Evolutionary conservation across 2,329 filamentous ascomycete species (phyloP).

Genomic region (Drechslerella stenobrocha): DNA sequence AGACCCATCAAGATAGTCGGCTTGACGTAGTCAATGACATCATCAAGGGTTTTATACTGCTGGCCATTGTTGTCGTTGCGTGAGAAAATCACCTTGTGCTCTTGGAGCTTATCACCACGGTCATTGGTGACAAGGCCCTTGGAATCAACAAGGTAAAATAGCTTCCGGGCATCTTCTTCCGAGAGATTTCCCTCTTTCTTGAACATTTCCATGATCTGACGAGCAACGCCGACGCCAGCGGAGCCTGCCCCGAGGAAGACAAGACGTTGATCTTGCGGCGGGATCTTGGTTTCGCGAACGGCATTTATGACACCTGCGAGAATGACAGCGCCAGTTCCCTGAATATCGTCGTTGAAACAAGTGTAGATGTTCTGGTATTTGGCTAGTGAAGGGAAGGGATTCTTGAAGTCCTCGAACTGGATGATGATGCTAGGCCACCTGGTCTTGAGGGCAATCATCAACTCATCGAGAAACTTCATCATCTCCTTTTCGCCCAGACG

Average conservation of each 20-base stretch:
- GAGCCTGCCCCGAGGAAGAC: slow-evolving; percentile 96
- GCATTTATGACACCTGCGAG: slow-evolving; percentile 75
- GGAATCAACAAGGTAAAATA: slow-evolving; percentile 97
- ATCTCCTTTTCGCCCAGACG: slow-evolving; percentile 78
- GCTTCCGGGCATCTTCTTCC: slow-evolving; percentile 81
- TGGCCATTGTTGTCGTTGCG: slow-evolving; percentile 67
- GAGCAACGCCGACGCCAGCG: slow-evolving; percentile 93
- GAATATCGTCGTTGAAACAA: slow-evolving; percentile 98
- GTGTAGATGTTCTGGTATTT: slow-evolving; percentile 85
- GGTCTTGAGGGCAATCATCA: slow-evolving; percentile 88
- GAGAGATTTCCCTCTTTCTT: slow-evolving; percentile 79
- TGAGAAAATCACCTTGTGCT: slow-evolving; percentile 79
- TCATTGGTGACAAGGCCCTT: slow-evolving; percentile 92
- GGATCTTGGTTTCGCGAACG: slow-evolving; percentile 82
- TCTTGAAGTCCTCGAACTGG: slow-evolving; percentile 98
- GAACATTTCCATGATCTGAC: slow-evolving; percentile 97
- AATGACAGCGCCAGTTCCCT: slow-evolving; percentile 94
- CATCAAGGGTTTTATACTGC: slow-evolving; percentile 77
- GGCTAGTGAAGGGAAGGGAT: slow-evolving; percentile 90
- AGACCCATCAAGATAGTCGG: slow-evolving; percentile 93
- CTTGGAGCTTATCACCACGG: slow-evolving; percentile 87
- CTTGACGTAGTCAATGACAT: slow-evolving; percentile 92
- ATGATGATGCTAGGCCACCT: slow-evolving; percentile 71
- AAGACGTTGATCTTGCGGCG: slow-evolving; percentile 84
- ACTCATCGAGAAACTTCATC: slow-evolving; percentile 91